Evolutionary conservation across 2,329 filamentous ascomycete species (phyloP).

Genomic region (Phialophora expanda): DNA sequence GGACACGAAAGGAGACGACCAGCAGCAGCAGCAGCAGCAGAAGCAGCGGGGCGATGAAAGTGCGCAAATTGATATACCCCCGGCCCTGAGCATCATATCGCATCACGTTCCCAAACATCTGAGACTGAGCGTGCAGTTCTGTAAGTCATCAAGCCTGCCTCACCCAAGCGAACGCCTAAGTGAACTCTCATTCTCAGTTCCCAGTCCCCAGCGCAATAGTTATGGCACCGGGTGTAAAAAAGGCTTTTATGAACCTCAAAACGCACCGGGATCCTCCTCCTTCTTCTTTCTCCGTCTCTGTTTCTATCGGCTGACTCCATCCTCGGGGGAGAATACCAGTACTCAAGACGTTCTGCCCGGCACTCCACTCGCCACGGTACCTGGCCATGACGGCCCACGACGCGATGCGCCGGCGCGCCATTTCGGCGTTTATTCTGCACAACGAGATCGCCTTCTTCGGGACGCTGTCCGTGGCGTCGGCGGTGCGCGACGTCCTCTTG

Average conservation of each 20-base stretch:
- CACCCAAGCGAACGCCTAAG: no score
- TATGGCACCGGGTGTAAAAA: no score
- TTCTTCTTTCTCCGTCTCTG: no score
- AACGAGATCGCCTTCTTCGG: neutral
- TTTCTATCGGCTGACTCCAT: neutral
- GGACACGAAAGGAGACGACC: neutral
- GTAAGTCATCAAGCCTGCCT: neutral
- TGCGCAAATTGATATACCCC: neutral
- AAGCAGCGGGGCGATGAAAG: neutral
- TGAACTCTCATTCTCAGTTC: no score
- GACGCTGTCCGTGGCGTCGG: neutral
- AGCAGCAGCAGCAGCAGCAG: neutral
- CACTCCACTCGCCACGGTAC: neutral
- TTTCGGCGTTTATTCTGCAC: neutral
- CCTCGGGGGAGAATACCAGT: neutral
- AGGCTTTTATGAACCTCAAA: no score
- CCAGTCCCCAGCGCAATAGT: no score
- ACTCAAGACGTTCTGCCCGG: neutral
- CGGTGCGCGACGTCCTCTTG: neutral
- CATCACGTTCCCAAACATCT: neutral
- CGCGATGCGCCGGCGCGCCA: no score
- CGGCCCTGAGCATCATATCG: neutral
- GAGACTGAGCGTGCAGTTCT: neutral
- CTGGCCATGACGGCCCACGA: neutral
- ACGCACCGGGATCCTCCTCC: no score